Percentiles rank a stretch among this genome's conserved stretches.
These are phyloP conservation scores for Acanthamoeba lenticulata DNA, from an alignment of 208 protist species.

Conservation along the genomic window DNA sequence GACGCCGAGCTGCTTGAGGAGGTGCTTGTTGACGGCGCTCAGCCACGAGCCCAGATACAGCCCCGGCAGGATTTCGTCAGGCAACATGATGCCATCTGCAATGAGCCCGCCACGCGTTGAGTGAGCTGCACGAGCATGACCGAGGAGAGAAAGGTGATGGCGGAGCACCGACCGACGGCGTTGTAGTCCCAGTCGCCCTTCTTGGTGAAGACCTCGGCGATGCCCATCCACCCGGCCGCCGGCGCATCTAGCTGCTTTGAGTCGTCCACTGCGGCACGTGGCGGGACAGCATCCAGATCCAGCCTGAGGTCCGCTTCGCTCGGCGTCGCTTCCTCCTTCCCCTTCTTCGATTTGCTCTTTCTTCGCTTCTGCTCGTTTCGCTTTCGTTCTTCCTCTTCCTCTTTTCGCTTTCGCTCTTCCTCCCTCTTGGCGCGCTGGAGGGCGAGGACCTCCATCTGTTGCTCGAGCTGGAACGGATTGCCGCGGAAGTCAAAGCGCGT, in stretches of 20 bases:
- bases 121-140: neutral
- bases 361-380: neutral
- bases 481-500: neutral
- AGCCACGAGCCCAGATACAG: neutral
- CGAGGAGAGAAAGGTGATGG: neutral
- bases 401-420: neutral
- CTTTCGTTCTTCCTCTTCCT: neutral
- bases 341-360: neutral
- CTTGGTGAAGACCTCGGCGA: neutral
- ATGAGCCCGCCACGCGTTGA: neutral
- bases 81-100: neutral
- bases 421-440: neutral
- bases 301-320: neutral
- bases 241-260: too few species aligned
- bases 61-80: neutral
- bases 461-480: slow-evolving; percentile 4
- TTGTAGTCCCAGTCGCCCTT: neutral
- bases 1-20: neutral
- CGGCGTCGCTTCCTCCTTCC: neutral
- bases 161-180: neutral
- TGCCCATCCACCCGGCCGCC: neutral
- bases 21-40: neutral
- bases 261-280: neutral
- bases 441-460: neutral
- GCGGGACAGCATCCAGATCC: neutral